phyloP scores from a whole-genome alignment of 257 asterid species.

The Nicotiana sylvestris region DNA sequence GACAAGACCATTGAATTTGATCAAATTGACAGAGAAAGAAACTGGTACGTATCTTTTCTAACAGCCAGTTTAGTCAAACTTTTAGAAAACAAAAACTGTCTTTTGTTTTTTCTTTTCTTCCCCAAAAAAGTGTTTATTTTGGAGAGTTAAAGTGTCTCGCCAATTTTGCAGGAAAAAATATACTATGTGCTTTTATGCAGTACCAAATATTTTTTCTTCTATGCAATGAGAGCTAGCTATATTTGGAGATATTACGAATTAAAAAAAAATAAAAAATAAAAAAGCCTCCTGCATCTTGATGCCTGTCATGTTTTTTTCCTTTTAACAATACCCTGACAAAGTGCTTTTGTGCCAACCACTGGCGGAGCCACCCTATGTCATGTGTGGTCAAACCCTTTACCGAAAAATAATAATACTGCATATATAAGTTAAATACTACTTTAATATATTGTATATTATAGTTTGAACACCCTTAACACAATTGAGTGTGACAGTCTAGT shows the following conservation, averaged over 20 bases:
- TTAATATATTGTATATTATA: too few species aligned
- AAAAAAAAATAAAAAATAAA: not conserved
- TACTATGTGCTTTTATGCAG: too few species aligned
- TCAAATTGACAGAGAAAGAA: conserved; percentile 79
- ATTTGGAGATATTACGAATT: not conserved
- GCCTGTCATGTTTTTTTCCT: not conserved
- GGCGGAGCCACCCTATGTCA: too few species aligned
- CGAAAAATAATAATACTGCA: too few species aligned
- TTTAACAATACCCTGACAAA: not conserved
- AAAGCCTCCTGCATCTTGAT: not conserved
- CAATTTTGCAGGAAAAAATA: not conserved
- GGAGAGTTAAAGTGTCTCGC: not conserved
- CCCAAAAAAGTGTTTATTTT: not conserved
- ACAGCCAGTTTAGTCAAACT: not conserved
- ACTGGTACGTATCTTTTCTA: conserved; percentile 37
- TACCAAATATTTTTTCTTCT: not conserved
- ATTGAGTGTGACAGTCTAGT: too few species aligned
- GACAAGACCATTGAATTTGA: conserved; percentile 82
- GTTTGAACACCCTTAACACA: too few species aligned
- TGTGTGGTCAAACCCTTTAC: too few species aligned
- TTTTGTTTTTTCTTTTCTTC: too few species aligned
- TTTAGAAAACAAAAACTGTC: not conserved
- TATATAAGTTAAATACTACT: too few species aligned
- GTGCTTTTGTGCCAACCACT: not conserved
- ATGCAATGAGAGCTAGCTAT: not conserved